Evolutionary conservation across 2,329 filamentous ascomycete genomes (phyloP).

Genomic region (Cytospora paraplurivora): DNA sequence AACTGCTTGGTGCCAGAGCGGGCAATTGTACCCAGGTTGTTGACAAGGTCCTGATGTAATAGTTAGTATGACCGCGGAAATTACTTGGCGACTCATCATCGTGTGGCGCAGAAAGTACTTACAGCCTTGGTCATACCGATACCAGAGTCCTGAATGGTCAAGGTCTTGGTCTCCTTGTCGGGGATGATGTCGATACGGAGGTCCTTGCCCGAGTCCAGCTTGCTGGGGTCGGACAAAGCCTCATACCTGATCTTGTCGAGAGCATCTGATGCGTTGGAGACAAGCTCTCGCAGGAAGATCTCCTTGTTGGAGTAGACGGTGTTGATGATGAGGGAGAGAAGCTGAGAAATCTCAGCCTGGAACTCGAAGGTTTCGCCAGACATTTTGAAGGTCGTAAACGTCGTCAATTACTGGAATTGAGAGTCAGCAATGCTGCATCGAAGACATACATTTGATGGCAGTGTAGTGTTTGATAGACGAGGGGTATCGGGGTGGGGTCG

Average conservation of each 20-base stretch:
- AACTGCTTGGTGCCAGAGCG: constrained; percentile 99
- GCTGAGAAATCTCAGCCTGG: constrained; percentile 99
- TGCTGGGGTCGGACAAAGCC: constrained; percentile 92
- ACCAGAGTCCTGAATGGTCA: constrained; percentile 96
- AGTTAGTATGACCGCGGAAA: constrained; percentile 40
- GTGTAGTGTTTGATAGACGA: not conserved
- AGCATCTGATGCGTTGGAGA: constrained; percentile 98
- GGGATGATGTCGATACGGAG: constrained; percentile 99
- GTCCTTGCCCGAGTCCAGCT: constrained; percentile 97
- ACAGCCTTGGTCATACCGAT: constrained; percentile 99
- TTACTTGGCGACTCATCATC: not conserved
- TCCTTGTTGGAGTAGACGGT: constrained; percentile 99
- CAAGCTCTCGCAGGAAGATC: constrained; percentile 97
- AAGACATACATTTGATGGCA: not conserved
- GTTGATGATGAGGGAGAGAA: constrained; percentile 99
- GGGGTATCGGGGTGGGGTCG: constrained; percentile 14
- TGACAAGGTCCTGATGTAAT: constrained; percentile 81
- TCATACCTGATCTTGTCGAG: constrained; percentile 99
- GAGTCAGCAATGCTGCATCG: constrained; percentile 1
- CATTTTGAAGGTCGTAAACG: constrained; percentile 59
- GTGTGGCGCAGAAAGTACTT: constrained; percentile 49
- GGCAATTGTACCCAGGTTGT: constrained; percentile 99
- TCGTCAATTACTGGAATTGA: constrained; percentile 23
- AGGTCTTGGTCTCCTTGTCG: constrained; percentile 94
- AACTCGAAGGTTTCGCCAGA: constrained; percentile 96